Evolutionary conservation across 345 rosid species (phyloP).

Genomic region (Salix udensis): DNA sequence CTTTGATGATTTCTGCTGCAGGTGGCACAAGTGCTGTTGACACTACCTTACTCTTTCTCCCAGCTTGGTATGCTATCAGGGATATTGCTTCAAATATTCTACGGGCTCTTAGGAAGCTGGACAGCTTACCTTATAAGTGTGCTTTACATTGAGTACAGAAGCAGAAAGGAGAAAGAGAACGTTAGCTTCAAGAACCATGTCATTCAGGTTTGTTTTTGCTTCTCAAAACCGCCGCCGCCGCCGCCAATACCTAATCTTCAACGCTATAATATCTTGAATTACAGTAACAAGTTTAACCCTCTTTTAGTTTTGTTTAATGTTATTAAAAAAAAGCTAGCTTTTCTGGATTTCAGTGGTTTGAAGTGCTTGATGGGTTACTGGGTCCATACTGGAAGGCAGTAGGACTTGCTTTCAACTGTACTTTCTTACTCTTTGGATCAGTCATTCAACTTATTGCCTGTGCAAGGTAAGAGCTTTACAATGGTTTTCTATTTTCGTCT

Average conservation of each 20-base stretch:
- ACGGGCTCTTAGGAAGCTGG: constrained; percentile 93
- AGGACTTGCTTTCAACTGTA: constrained; percentile 97
- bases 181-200: constrained; percentile 95
- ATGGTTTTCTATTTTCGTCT: background rate
- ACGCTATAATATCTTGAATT: background rate
- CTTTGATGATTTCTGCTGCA: constrained; percentile 1
- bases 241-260: constrained; percentile 20
- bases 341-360: constrained; percentile 70
- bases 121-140: constrained; percentile 98
- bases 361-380: constrained; percentile 89
- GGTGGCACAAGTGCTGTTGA: constrained; percentile 95
- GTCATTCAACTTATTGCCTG: constrained; percentile 98
- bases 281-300: background rate
- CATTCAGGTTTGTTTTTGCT: constrained; percentile 49
- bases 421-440: constrained; percentile 93
- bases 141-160: constrained; percentile 85
- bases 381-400: constrained; percentile 94
- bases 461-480: constrained; percentile 50
- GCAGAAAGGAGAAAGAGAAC: constrained; percentile 90
- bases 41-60: constrained; percentile 95
- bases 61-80: constrained; percentile 95
- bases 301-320: background rate
- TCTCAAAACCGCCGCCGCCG: background rate
- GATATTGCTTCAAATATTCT: constrained; percentile 76
- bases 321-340: background rate